Conservation (phyloP, 805 yeast species). For the Wickerhamomyces ciferrii region DNA sequence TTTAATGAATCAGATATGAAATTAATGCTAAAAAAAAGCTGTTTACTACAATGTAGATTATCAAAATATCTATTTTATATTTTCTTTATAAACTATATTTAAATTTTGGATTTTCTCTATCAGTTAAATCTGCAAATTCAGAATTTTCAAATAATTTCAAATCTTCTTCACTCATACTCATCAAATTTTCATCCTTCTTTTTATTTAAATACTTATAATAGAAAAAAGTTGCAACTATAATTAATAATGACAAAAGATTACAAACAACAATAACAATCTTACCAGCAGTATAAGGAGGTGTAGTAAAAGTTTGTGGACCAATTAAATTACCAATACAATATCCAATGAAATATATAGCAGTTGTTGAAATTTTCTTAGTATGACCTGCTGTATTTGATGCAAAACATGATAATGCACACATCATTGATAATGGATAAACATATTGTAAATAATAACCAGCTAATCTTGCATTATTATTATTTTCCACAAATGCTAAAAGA, state of each 20-base stretch:
- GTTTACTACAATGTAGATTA: too few species aligned
- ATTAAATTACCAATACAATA: conserved; percentile 62
- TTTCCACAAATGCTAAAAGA: conserved; percentile 24
- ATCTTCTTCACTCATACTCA: conserved; percentile 10
- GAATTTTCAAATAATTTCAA: conserved; percentile 20
- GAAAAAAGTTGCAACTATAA: conserved; percentile 23
- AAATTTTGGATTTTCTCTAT: conserved; percentile 29
- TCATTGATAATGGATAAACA: conserved; percentile 24
- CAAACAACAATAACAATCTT: conserved; percentile 48
- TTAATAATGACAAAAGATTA: conserved; percentile 33
- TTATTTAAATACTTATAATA: conserved; percentile 31
- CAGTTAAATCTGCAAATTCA: conserved; percentile 44
- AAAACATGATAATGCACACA: conserved; percentile 26
- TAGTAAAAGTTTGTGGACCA: conserved; percentile 67
- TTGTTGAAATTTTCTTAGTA: conserved; percentile 58
- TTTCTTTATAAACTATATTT: neutral
- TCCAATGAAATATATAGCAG: conserved; percentile 52
- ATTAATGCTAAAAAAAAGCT: too few species aligned
- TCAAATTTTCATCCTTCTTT: conserved; percentile 28
- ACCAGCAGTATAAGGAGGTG: conserved; percentile 46
- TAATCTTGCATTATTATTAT: conserved; percentile 4
- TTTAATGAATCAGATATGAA: neutral
- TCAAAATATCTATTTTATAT: too few species aligned
- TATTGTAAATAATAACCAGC: conserved; percentile 3
- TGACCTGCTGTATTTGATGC: conserved; percentile 58